Conservation (phyloP, 495 filamentous ascomycete species). For the Penicillium steckii region DNA sequence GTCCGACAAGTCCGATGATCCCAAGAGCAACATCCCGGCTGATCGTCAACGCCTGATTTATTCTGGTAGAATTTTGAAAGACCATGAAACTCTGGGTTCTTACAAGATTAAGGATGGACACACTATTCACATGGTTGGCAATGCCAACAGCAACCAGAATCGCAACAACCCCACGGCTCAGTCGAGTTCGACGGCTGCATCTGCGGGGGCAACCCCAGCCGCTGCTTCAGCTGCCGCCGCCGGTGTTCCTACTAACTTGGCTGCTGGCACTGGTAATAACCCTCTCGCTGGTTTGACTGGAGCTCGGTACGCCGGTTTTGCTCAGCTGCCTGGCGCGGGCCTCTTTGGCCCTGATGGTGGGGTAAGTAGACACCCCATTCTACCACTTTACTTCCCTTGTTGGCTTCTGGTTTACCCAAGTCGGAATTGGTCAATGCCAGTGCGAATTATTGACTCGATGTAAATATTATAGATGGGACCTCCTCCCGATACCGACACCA, state of each 20-base stretch:
- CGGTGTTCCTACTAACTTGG: slow-evolving; percentile 83
- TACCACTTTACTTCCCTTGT: neutral
- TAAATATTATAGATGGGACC: slow-evolving; percentile 73
- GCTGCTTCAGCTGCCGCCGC: slow-evolving; percentile 52
- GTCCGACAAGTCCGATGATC: slow-evolving; percentile 57
- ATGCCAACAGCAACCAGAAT: slow-evolving; percentile 80
- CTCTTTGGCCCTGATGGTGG: slow-evolving; percentile 97
- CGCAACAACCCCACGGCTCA: slow-evolving; percentile 59
- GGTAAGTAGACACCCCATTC: slow-evolving; percentile 56
- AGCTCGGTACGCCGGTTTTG: slow-evolving; percentile 89
- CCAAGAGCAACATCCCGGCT: slow-evolving; percentile 69
- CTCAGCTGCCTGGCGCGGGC: slow-evolving; percentile 80
- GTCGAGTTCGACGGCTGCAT: slow-evolving; percentile 41
- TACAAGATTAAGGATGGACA: slow-evolving; percentile 97
- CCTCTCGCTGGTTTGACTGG: slow-evolving; percentile 89
- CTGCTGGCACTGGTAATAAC: slow-evolving; percentile 87
- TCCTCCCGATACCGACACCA: slow-evolving; percentile 72
- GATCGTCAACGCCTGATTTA: slow-evolving; percentile 95
- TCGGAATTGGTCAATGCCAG: neutral
- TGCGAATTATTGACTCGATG: slow-evolving; percentile 18
- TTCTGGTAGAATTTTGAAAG: slow-evolving; percentile 93
- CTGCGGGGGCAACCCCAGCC: slow-evolving; percentile 51
- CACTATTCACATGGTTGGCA: slow-evolving; percentile 94
- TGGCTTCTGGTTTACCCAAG: neutral
- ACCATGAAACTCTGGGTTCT: slow-evolving; percentile 75